Evolutionary conservation across 306 rosid species (phyloP).

Genomic region (Purshia tridentata): DNA sequence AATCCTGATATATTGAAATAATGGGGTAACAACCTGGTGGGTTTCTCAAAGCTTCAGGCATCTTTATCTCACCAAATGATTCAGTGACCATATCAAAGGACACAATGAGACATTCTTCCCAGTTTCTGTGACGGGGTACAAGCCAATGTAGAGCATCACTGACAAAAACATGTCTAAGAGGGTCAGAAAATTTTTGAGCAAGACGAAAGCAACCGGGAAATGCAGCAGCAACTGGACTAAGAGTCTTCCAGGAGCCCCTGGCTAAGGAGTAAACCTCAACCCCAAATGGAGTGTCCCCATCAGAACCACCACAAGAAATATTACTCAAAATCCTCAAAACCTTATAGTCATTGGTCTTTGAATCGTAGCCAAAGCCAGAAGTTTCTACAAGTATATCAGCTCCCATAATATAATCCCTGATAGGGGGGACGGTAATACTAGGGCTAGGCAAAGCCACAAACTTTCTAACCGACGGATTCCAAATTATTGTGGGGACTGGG

Average conservation of each 20-base stretch:
- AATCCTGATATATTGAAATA: not conserved
- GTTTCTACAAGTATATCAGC: too few relatives aligned
- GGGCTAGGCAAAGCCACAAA: not conserved
- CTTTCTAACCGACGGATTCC: not conserved
- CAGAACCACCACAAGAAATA: too few relatives aligned
- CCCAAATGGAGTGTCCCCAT: too few relatives aligned
- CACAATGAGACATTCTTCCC: not conserved
- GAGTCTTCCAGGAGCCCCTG: not conserved
- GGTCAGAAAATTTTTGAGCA: too few relatives aligned
- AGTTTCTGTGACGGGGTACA: not conserved
- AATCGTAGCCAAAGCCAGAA: constrained; percentile 1
- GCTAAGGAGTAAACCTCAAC: not conserved
- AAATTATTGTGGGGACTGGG: too few relatives aligned
- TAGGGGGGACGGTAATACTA: not conserved
- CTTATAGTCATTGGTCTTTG: not conserved
- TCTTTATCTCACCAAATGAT: not conserved
- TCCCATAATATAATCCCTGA: too few relatives aligned
- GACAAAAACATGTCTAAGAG: not conserved
- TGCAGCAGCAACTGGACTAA: not conserved
- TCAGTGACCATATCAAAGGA: not conserved
- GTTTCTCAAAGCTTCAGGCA: not conserved
- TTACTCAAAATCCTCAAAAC: constrained; percentile 4
- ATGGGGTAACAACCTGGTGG: not conserved
- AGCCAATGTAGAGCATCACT: not conserved
- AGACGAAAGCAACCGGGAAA: too few relatives aligned